phyloP scores from a whole-genome alignment of 2,329 filamentous ascomycete species.

The Dothistroma pini region DNA sequence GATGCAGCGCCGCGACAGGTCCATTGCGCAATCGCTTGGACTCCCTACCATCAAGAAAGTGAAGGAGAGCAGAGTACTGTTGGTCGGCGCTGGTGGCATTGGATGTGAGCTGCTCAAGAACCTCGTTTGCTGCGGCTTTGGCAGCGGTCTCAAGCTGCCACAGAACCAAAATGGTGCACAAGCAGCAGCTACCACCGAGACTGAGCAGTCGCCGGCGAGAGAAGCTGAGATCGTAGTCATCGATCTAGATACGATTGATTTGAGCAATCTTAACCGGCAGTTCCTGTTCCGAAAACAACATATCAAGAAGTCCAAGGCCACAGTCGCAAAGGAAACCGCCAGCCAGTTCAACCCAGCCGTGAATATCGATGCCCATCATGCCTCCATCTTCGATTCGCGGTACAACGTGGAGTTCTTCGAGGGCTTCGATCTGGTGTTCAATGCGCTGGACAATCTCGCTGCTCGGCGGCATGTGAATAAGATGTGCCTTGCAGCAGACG shows the following conservation, averaged over 20 bases:
- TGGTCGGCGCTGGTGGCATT: slow-evolving; percentile 95
- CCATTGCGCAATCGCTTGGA: slow-evolving; percentile 62
- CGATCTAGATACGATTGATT: slow-evolving; percentile 95
- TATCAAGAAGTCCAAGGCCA: slow-evolving; percentile 94
- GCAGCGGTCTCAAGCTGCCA: slow-evolving; percentile 35
- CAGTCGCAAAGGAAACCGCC: slow-evolving; percentile 90
- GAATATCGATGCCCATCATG: slow-evolving; percentile 83
- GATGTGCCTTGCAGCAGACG: slow-evolving; percentile 90
- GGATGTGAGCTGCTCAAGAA: slow-evolving; percentile 98
- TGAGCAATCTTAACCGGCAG: slow-evolving; percentile 96
- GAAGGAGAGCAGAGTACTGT: slow-evolving; percentile 55
- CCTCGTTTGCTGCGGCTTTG: slow-evolving; percentile 85
- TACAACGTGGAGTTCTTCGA: slow-evolving; percentile 90
- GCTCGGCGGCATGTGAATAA: slow-evolving; percentile 92
- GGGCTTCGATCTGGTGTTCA: slow-evolving; percentile 82
- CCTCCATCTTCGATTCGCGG: slow-evolving; percentile 85
- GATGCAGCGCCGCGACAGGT: slow-evolving; percentile 48
- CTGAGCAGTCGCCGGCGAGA: slow-evolving; percentile 4
- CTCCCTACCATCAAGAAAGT: slow-evolving; percentile 52
- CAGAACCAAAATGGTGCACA: slow-evolving; percentile 9
- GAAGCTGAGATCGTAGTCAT: slow-evolving; percentile 77
- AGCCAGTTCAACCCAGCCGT: slow-evolving; percentile 84
- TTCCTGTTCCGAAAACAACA: slow-evolving; percentile 96
- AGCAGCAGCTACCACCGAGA: background rate
- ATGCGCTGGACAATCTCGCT: slow-evolving; percentile 93